Evolutionary conservation across 2,329 filamentous ascomycete genomes (phyloP).

Genomic region (Didymella keratinophila): DNA sequence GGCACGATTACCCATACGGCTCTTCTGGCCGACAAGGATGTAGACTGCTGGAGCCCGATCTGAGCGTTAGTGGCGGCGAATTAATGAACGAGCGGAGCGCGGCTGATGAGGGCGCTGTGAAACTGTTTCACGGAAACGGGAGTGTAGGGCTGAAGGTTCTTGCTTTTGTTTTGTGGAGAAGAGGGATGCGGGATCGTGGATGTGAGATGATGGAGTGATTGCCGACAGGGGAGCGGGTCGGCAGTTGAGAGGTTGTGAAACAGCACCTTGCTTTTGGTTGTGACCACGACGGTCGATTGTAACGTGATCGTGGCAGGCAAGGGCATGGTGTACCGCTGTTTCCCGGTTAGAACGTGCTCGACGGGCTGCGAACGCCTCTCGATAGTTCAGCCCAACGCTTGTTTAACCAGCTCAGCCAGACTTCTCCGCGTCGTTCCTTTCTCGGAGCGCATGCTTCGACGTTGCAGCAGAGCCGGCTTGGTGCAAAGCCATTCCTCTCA

Average conservation of each 20-base stretch:
- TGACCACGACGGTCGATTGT: not conserved
- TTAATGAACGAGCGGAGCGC: slow-evolving; percentile 11
- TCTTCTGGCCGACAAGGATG: slow-evolving; percentile 12
- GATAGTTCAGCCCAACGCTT: not conserved
- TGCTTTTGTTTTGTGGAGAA: slow-evolving; percentile 13
- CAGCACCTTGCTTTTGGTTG: not conserved
- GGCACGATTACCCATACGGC: slow-evolving; percentile 4
- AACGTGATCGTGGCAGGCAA: not conserved
- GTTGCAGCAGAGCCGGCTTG: not conserved
- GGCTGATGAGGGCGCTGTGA: slow-evolving; percentile 1
- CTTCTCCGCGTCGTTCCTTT: not conserved
- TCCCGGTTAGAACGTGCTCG: not conserved
- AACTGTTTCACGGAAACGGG: slow-evolving; percentile 12
- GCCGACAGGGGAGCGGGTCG: slow-evolving; percentile 5
- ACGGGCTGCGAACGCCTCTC: slow-evolving; percentile 2
- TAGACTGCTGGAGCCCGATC: slow-evolving; percentile 1
- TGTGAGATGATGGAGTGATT: not conserved
- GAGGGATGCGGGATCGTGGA: not conserved
- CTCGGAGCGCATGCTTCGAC: not conserved
- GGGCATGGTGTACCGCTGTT: not conserved
- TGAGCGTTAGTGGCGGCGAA: slow-evolving; percentile 9
- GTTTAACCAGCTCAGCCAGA: not conserved
- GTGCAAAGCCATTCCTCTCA: not conserved
- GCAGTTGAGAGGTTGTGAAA: slow-evolving; percentile 12
- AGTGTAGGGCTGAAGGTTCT: slow-evolving; percentile 9